Evolutionary conservation across 225 moss, liverwort and hornwort species (phyloP), one percentile per base, ranked within the genome.

Genomic region (Polytrichum formosum): DNA sequence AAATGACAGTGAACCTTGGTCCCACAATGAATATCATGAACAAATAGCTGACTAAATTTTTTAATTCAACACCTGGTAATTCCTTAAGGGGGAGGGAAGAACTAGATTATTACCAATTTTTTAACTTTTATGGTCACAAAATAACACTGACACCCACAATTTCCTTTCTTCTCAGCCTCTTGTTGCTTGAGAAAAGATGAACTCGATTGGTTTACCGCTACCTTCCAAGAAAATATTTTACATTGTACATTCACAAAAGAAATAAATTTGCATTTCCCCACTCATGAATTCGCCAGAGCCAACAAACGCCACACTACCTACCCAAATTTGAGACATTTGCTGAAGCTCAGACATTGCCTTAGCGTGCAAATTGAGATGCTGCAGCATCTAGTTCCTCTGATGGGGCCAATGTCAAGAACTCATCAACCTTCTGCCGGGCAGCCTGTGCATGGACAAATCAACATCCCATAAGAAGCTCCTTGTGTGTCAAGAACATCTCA

Each of bases 321-420:
- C 60, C 7, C 46, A 16, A 46, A 0, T 46, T 46, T 46, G 46
- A 7, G 46, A 46, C 46, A 46, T 46, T 46, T 13, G 46, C 46
- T 46, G 46, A 10, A 46, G 46, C 46, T 46, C 46, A 16, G 16
- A 16, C 18, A 29, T 64, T 61, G 30, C 54, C 17, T 65, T 63
- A 82, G 71, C 81, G 78, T 28, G 79, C 35, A 7, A 82, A 66
- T 75, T 86, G 91, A n/a, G 84, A 54, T 61, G 78, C 78, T 54
- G 96, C 87, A 72, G 93, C 93, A 63, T 83, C 82, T 75, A 90
- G 56, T 60, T 81, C 83, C 73, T 96, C 96, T 35, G 72, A 67
- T 5, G 96, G 96, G 54, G 88, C 74, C 27, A 93, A 75, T 18
- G 78, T 61, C 79, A 93, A 65, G 69, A 88, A 90, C 68, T 85